Base-by-base conservation (phyloP, 306 rosid genomes). In the Erythrophleum fordii region DNA sequence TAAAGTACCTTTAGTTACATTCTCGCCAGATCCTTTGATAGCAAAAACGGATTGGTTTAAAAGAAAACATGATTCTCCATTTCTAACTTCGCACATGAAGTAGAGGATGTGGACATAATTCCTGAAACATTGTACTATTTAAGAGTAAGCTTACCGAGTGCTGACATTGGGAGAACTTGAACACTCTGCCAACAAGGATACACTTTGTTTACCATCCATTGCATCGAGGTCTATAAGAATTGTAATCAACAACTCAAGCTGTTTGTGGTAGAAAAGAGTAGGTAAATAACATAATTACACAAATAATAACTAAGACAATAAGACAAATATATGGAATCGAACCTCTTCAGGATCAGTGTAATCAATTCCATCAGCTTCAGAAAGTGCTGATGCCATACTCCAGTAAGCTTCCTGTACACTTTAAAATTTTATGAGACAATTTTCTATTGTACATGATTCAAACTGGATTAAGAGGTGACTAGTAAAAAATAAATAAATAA, bases 291-390 rank as follows among this genome's bases (percentile, higher is more conserved):
- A 46, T 42, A 17, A 78, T 34, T 65, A 61, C 44, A 29, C 46
- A 70, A 68, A 79, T 77, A 72, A 52, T 49, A 52, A 72, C 66
- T n/a, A 17, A 28, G 78, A 77, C 37, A 75, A 67, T 66, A 56
- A 82, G 17, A 65, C 48, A 77, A 75, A 23, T n/a, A 16, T 48
- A 72, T 26, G 56, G 65, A 87, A 35, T 69, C 81, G 62, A 85
- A 95, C 99, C 99, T 95, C 99, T 83, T 95, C 97, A 29, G 99
- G 97, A 87, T 95, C 91, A 52, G 97, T 91, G 83, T 93, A 95
- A 83, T 95, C 97, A 62, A 95, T 85, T 83, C 99, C 99, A 89
- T 95, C 97, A 42, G 97, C 99, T 89, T 91, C 97, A 48, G 91
- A 95, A 66, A 95, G 93, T 34, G 95, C 97, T 48, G 95, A 89